Conservation (phyloP, 306 rosid genomes). For the Quercus agrifolia region DNA sequence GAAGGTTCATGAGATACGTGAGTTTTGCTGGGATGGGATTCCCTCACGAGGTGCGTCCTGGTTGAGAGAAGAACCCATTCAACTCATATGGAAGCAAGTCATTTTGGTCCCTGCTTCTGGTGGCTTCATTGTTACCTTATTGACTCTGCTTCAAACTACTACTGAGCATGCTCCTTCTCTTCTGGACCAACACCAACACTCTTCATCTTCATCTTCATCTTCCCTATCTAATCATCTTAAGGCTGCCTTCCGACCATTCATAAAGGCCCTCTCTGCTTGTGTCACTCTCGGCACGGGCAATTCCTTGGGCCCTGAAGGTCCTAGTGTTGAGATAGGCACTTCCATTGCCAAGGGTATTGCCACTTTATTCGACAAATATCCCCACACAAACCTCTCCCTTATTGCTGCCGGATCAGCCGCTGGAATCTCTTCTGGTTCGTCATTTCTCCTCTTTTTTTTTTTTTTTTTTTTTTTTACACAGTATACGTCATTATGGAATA, state of each 20-base stretch:
- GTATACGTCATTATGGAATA: background rate
- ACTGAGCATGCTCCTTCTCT: conserved; percentile 16
- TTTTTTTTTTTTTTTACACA: no score
- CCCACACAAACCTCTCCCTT: conserved; percentile 55
- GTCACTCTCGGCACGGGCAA: conserved; percentile 86
- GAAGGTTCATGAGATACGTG: conserved; percentile 82
- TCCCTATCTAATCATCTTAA: conserved; percentile 31
- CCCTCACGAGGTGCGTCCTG: conserved; percentile 80
- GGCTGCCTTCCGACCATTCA: conserved; percentile 56
- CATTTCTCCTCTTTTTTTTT: background rate
- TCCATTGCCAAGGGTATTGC: conserved; percentile 74
- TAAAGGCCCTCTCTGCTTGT: conserved; percentile 72
- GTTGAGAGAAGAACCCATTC: conserved; percentile 64
- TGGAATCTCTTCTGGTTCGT: conserved; percentile 77
- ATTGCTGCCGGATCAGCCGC: conserved; percentile 95
- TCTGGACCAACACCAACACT: conserved; percentile 11
- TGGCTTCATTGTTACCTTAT: conserved; percentile 52
- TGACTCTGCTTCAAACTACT: conserved; percentile 44
- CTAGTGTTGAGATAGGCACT: conserved; percentile 83
- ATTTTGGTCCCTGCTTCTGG: conserved; percentile 78
- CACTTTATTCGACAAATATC: conserved; percentile 40
- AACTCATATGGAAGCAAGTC: conserved; percentile 60
- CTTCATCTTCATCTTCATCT: conserved; percentile 3
- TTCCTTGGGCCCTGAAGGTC: conserved; percentile 94
- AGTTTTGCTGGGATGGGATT: conserved; percentile 75